Evolutionary conservation across 257 asterid genomes (phyloP).

Genomic region (Coffea eugenioides): DNA sequence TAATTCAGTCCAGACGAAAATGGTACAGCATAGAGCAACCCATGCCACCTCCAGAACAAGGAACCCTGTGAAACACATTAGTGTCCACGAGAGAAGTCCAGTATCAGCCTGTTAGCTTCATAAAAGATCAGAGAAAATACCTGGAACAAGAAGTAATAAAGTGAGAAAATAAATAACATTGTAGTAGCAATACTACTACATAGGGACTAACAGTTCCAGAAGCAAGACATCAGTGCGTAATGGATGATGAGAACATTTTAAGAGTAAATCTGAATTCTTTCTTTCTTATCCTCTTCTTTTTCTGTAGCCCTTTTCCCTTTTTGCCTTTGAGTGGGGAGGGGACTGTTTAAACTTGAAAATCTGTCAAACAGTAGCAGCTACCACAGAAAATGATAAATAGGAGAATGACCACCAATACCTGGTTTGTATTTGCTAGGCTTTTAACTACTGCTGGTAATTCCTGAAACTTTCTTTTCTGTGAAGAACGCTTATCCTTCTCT

Average conservation of each 20-base stretch:
- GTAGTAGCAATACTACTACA: background rate
- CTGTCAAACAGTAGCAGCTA: background rate
- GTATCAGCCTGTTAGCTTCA: slow-evolving; percentile 87
- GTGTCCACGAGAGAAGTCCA: slow-evolving; percentile 57
- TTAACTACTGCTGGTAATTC: slow-evolving; percentile 65
- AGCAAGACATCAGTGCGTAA: background rate
- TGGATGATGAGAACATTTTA: background rate
- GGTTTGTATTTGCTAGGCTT: slow-evolving; percentile 40
- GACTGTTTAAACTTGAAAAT: background rate
- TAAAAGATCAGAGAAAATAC: slow-evolving; percentile 97
- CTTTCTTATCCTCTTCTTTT: background rate
- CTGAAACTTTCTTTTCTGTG: slow-evolving; percentile 84
- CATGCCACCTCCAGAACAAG: slow-evolving; percentile 46
- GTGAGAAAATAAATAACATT: slow-evolving; percentile 39
- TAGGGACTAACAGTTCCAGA: background rate
- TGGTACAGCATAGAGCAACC: slow-evolving; percentile 43
- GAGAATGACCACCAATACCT: slow-evolving; percentile 48
- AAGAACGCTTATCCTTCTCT: slow-evolving; percentile 51
- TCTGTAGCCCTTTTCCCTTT: background rate
- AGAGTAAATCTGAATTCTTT: background rate
- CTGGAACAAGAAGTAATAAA: slow-evolving; percentile 75
- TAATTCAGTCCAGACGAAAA: slow-evolving; percentile 32
- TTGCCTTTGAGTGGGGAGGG: background rate
- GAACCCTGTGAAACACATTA: slow-evolving; percentile 68
- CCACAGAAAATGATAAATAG: background rate